phyloP scores from a whole-genome alignment of 768 basidiomycete species.

The Mycena pura region DNA sequence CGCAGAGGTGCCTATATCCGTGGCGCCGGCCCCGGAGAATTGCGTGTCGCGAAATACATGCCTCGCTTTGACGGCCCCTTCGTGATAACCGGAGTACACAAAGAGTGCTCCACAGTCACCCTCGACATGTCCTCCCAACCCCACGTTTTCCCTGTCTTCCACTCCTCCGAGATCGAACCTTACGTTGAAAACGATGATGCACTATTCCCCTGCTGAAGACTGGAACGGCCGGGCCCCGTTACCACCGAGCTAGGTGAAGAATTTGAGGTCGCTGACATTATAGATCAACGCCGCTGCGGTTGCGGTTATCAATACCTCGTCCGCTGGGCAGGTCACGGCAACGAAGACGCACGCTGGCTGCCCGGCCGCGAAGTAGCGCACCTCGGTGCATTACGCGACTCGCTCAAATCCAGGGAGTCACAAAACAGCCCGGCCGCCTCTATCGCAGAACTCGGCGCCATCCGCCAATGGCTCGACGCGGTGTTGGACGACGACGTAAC shows the following conservation, averaged over 20 bases:
- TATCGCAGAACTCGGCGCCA: too few relatives aligned
- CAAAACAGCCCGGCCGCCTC: too few relatives aligned
- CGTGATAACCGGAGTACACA: too few relatives aligned
- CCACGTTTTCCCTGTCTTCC: slow-evolving; percentile 41
- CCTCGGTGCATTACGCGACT: neutral
- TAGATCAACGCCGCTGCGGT: slow-evolving; percentile 32
- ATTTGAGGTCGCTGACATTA: slow-evolving; percentile 38
- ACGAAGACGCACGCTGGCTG: slow-evolving; percentile 36
- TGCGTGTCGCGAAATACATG: too few relatives aligned
- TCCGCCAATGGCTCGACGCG: too few relatives aligned
- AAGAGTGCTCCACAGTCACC: too few relatives aligned
- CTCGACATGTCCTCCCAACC: too few relatives aligned
- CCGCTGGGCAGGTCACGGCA: slow-evolving; percentile 34
- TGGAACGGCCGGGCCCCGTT: slow-evolving; percentile 28
- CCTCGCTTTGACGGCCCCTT: too few relatives aligned
- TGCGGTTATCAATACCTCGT: slow-evolving; percentile 38
- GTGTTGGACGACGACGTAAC: too few relatives aligned
- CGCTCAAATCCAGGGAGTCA: too few relatives aligned
- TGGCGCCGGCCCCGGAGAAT: too few relatives aligned
- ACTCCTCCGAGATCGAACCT: slow-evolving; percentile 37
- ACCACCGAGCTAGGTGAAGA: slow-evolving; percentile 28
- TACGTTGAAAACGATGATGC: slow-evolving; percentile 36
- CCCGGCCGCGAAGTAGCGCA: slow-evolving; percentile 31
- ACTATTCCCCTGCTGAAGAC: slow-evolving; percentile 35
- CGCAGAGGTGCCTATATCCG: too few relatives aligned